Base-by-base conservation (phyloP, 257 asterid species). In the Anisodus tanguticus region DNA sequence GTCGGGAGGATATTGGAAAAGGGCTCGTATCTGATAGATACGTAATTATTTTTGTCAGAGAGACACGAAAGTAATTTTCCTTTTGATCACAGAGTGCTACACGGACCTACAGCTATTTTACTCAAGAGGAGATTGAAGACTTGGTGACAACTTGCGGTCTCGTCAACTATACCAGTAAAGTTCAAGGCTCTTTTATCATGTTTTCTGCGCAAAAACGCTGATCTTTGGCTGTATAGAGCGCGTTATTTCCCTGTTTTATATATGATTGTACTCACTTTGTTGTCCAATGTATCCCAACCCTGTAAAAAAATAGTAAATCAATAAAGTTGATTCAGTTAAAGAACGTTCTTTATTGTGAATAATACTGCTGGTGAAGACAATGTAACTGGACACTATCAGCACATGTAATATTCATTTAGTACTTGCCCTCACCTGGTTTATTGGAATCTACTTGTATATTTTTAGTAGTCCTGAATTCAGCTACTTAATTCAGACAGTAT, bases 171-270 rank as follows among this genome's bases (percentile, higher is more conserved):
- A 83, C 91, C 80, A 89, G 91, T 91, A 89, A 88, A 85, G 86
- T 96, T 77, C 90, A 92, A 80, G 91, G 91, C 68, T 91, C 97
- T 3, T 96, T 96, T 82, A 96, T 94, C 90, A 90, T 94, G 85
- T 96, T 94, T 82, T 93, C 98, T 66, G 98, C 99, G 26, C 92
- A 92, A 84, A 96, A 96, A 85, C 93, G 95, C 60, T 96, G 91
- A 95, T 31, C 39, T 71, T 55, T 77, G 15, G 10, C 64, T 0
- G 64, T 76, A 6, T 13, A 5, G 26, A 76, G 60, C 13, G 3
- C 13, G 11, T 76, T 54, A 12, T 51, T 57, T 26, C 63, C 45
- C 5, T 11, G 81, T 51, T 51, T 76, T 22, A 43, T 26, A 22
- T 22, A 13, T 49, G 7, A 41, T 22, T 49, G 8, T 6, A 7